Evolutionary conservation across 169 alveolate species (phyloP).

Genomic region (Eimeria praecox): DNA sequence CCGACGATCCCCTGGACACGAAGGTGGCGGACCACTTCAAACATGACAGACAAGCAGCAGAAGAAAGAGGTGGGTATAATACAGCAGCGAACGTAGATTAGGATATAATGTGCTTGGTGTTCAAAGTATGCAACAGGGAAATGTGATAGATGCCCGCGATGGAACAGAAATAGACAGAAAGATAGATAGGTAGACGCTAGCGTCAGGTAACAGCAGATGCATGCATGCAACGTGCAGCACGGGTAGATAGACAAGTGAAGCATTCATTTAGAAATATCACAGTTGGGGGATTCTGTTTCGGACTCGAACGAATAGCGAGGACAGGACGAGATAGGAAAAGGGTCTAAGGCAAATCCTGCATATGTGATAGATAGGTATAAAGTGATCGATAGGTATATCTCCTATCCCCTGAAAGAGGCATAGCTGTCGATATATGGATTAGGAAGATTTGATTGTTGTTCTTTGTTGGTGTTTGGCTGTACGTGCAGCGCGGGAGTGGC

Average conservation of each 20-base stretch:
- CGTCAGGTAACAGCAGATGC: background rate
- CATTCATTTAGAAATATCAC: background rate
- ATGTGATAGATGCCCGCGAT: background rate
- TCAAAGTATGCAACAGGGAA: background rate
- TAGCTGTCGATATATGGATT: background rate
- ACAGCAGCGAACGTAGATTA: background rate
- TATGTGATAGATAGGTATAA: background rate
- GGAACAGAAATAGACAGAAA: background rate
- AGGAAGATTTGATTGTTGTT: background rate
- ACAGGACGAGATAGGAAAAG: background rate
- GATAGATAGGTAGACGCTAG: background rate
- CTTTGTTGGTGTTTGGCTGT: background rate
- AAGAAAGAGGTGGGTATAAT: conserved; percentile 59
- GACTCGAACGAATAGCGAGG: background rate
- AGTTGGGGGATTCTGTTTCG: background rate
- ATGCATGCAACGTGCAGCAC: background rate
- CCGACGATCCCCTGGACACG: conserved; percentile 98
- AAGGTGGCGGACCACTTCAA: conserved; percentile 98
- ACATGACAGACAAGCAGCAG: conserved; percentile 95
- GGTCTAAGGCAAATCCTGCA: background rate
- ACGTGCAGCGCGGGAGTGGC: conserved; percentile 80
- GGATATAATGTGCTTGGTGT: too few relatives aligned
- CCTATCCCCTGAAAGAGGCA: background rate
- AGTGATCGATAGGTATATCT: background rate
- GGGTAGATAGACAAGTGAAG: background rate